Conservation (phyloP, 768 basidiomycete genomes). For the Russula foetens region DNA sequence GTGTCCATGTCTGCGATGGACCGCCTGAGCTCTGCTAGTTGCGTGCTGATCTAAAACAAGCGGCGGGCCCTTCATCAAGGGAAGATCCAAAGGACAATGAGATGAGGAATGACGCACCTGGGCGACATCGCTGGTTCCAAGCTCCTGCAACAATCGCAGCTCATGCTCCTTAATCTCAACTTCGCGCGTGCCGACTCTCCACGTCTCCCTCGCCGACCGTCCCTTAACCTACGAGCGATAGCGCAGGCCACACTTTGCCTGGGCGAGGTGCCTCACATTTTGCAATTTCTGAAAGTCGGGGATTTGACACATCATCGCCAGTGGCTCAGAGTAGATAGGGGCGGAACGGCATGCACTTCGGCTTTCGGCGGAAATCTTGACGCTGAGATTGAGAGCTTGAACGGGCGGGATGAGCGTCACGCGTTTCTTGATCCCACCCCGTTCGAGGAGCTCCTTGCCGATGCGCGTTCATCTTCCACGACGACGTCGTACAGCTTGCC, state of each 20-base stretch:
- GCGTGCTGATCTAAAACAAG: conserved; percentile 57
- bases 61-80: background rate
- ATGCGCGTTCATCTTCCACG: conserved; percentile 81
- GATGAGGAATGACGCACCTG: conserved; percentile 45
- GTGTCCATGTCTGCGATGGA: conserved; percentile 49
- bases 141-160: conserved; percentile 70
- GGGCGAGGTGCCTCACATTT: conserved; percentile 61
- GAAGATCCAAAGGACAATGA: background rate
- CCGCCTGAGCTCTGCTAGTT: conserved; percentile 67
- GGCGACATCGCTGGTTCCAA: conserved; percentile 83
- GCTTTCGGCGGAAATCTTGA: conserved; percentile 44
- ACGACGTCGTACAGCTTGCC: conserved; percentile 89
- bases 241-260: conserved; percentile 75
- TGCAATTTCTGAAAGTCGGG: conserved; percentile 79
- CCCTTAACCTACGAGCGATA: conserved; percentile 69
- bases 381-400: conserved; percentile 83
- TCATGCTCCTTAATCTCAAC: conserved; percentile 90
- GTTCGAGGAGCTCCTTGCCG: conserved; percentile 78
- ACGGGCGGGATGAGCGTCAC: conserved; percentile 92
- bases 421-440: conserved; percentile 71
- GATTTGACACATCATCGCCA: background rate
- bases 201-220: conserved; percentile 48
- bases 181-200: conserved; percentile 54
- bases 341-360: conserved; percentile 27
- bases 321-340: background rate